These are phyloP conservation scores for Eimeria acervulina DNA, from an alignment of 169 alveolate species.

Conservation along the genomic window DNA sequence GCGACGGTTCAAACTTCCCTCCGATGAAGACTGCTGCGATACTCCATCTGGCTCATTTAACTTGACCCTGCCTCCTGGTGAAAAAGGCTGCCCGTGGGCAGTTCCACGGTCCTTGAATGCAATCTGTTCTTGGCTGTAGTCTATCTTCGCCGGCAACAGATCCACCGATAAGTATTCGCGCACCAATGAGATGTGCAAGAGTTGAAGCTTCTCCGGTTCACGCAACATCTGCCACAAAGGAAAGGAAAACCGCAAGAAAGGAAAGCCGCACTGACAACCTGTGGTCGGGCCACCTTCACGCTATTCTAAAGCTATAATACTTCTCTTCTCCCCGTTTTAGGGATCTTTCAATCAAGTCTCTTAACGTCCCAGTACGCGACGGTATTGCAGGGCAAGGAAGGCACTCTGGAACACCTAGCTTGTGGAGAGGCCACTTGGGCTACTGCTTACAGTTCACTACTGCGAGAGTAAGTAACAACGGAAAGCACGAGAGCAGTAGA, in stretches of 20 bases:
- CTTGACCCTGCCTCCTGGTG: neutral
- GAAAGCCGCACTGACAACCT: neutral
- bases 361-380: neutral
- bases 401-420: neutral
- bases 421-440: neutral
- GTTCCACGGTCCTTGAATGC: neutral
- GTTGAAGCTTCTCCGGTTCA: constrained; percentile 86
- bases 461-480: too few relatives aligned
- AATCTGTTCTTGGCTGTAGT: constrained; percentile 28
- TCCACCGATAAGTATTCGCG: constrained; percentile 84
- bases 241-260: neutral
- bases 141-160: constrained; percentile 53
- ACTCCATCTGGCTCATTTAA: neutral
- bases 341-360: neutral
- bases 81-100: neutral
- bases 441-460: neutral
- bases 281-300: neutral
- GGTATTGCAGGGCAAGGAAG: neutral
- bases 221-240: constrained; percentile 60
- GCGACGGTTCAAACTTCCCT: neutral
- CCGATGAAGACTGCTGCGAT: neutral
- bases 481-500: too few relatives aligned
- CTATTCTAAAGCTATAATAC: neutral
- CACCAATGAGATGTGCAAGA: constrained; percentile 86
- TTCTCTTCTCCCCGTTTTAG: neutral